Conservation (phyloP, 2,329 filamentous ascomycete genomes). For the Mycogone perniciosa region DNA sequence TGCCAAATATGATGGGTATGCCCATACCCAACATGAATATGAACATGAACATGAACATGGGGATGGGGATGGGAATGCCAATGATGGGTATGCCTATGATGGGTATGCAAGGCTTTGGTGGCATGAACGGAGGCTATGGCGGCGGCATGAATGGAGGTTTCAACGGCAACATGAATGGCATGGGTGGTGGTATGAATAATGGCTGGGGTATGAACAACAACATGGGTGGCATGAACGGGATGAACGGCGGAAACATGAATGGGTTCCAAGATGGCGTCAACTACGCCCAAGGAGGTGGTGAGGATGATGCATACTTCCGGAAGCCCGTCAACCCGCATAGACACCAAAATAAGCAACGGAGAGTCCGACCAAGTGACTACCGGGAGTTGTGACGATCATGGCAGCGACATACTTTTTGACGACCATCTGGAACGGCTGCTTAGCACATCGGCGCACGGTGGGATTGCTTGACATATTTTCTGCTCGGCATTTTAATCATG, state of each 20-base stretch:
- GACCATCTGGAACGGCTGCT: slow-evolving; percentile 2
- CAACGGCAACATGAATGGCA: slow-evolving; percentile 27
- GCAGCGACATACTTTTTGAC: not conserved
- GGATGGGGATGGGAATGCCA: slow-evolving; percentile 29
- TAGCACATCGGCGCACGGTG: not conserved
- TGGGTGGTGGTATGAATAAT: slow-evolving; percentile 22
- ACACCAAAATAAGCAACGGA: slow-evolving; percentile 72
- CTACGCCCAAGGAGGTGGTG: slow-evolving; percentile 52
- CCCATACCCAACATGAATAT: slow-evolving; percentile 30
- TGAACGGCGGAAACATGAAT: slow-evolving; percentile 26
- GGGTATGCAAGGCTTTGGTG: slow-evolving; percentile 16
- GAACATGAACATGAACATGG: slow-evolving; percentile 28
- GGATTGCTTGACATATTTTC: not conserved
- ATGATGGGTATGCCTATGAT: slow-evolving; percentile 26
- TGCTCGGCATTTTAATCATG: not conserved
- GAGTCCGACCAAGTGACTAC: slow-evolving; percentile 84
- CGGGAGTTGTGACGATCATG: slow-evolving; percentile 58
- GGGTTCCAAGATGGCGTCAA: slow-evolving; percentile 31
- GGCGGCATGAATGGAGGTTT: slow-evolving; percentile 29
- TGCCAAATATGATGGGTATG: slow-evolving; percentile 36
- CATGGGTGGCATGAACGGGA: slow-evolving; percentile 19
- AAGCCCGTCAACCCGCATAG: slow-evolving; percentile 94
- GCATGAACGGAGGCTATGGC: slow-evolving; percentile 27
- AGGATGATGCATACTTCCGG: slow-evolving; percentile 89
- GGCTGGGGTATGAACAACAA: slow-evolving; percentile 18